Base-by-base conservation (phyloP, 148 eudicot genomes). In the Persicaria maculosa region DNA sequence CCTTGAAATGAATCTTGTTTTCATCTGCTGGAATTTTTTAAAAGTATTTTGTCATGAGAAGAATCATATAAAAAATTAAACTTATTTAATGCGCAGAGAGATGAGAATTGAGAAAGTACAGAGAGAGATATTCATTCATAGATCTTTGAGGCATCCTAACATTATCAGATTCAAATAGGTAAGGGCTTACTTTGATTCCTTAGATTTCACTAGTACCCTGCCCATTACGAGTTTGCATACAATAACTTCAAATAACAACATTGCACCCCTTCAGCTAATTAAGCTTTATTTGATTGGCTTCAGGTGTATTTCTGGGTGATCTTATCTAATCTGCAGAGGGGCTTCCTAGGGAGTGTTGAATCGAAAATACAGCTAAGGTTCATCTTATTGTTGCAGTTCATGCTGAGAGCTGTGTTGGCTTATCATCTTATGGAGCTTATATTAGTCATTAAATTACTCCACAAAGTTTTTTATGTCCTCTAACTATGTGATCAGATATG, bases 151-250 rank as follows among this genome's bases (percentile, higher is more conserved):
- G 84, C 98, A 93, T 78, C 97, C 98, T 74, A 93, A 93, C 76
- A 93, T 93, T 55, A 90, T 93, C 76, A 76, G 94, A 68, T 93
- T 93, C 81, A 93, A 88, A 84, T 92, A 93, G 98, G 97, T 88
- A 64, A 59, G 71, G 20, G 44, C 1, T 17, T 70, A 45, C 55
- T 19, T 64, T n/a, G 47, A 45, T 16, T 52, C 55, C 17, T 48
- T 17, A 7, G 4, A 53, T 5, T 7, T 5, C 40, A 16, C n/a
- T n/a, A n/a, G n/a, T n/a, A n/a, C n/a, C n/a, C n/a, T n/a, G n/a
- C n/a, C n/a, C n/a, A n/a, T n/a, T n/a, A n/a, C n/a, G n/a, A n/a
- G n/a, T n/a, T n/a, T n/a, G n/a, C n/a, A n/a, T n/a, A n/a, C n/a
- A n/a, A n/a, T n/a, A n/a, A n/a, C n/a, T n/a, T n/a, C n/a, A n/a